Evolutionary conservation across 2,329 filamentous ascomycete genomes (phyloP).

Genomic region (Fusarium sp.): DNA sequence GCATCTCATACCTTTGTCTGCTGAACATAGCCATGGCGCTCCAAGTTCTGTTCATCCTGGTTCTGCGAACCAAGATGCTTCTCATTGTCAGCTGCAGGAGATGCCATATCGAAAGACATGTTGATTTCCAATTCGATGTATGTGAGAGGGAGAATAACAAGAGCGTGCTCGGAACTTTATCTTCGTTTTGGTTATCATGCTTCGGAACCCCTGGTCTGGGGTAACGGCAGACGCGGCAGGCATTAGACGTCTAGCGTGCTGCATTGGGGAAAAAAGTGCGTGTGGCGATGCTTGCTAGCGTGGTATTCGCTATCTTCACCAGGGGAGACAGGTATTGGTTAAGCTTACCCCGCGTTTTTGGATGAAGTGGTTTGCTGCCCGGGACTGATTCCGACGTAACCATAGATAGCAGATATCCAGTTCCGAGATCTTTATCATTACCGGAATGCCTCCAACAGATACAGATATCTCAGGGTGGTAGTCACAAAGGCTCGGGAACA

Average conservation of each 20-base stretch:
- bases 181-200: background rate
- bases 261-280: constrained; percentile 14
- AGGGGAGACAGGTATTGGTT: background rate
- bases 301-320: background rate
- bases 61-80: background rate
- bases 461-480: background rate
- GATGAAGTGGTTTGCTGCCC: background rate
- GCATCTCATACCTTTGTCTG: background rate
- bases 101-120: background rate
- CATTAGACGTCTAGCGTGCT: background rate
- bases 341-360: background rate
- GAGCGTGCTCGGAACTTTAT: background rate
- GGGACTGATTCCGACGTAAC: background rate
- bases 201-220: background rate
- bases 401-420: background rate
- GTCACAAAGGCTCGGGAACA: accelerated
- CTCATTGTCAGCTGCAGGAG: background rate
- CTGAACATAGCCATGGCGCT: background rate
- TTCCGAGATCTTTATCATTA: background rate
- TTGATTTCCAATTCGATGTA: background rate
- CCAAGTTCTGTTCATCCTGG: background rate
- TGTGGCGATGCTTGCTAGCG: background rate
- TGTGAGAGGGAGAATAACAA: background rate
- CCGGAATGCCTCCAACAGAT: background rate
- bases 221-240: background rate